phyloP scores from a whole-genome alignment of 106 monocot genomes.

The Dendrobium huoshanense region DNA sequence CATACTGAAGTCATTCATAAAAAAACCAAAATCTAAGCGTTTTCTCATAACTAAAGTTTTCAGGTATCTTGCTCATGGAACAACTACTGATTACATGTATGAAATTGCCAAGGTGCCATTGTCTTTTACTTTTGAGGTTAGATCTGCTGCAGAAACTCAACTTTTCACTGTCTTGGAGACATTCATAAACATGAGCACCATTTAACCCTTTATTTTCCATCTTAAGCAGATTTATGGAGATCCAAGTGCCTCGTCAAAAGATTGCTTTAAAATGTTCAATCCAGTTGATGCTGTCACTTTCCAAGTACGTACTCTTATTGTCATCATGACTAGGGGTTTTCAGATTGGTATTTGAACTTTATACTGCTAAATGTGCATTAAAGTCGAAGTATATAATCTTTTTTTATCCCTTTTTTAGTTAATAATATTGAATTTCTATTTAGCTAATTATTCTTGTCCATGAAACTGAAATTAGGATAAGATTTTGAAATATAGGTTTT shows the following conservation, averaged over 20 bases:
- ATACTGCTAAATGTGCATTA: neutral
- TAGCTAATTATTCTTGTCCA: no score
- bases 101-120: constrained; percentile 74
- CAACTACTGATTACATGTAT: constrained; percentile 94
- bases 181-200: neutral
- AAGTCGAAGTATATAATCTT: neutral
- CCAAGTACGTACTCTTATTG: constrained; percentile 38
- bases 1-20: neutral
- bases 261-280: constrained; percentile 99
- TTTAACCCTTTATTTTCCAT: constrained; percentile 1
- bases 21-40: neutral
- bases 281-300: constrained; percentile 60
- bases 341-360: neutral
- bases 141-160: constrained; percentile 4
- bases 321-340: neutral
- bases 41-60: constrained; percentile 1
- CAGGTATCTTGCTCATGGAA: constrained; percentile 98
- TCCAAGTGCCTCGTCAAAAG: constrained; percentile 42
- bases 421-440: neutral
- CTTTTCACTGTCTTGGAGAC: neutral
- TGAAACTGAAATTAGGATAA: no score
- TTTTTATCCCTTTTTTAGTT: neutral
- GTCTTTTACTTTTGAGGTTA: constrained; percentile 93
- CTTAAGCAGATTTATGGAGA: constrained; percentile 89
- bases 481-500: no score